These are phyloP conservation scores for Niveomyces coronatus DNA, from an alignment of 2,329 filamentous ascomycete species.

Conservation along the genomic window DNA sequence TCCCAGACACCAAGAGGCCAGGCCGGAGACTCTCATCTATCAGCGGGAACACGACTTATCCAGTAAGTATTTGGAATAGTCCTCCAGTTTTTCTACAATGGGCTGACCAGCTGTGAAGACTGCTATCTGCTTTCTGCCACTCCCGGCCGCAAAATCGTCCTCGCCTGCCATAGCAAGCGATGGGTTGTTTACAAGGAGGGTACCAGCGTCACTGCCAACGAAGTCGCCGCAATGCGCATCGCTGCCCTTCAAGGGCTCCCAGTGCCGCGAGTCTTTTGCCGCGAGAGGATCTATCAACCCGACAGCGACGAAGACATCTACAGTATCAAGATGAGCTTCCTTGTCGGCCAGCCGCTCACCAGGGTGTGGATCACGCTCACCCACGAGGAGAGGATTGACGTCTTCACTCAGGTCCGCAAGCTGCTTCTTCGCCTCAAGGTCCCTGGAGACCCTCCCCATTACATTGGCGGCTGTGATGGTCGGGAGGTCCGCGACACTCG, in stretches of 20 bases:
- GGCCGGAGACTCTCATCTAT: constrained; percentile 5
- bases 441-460: not conserved
- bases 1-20: constrained; percentile 5
- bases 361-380: constrained; percentile 3
- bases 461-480: constrained; percentile 10
- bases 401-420: constrained; percentile 5
- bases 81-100: not conserved
- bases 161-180: constrained; percentile 4
- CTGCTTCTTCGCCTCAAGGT: constrained; percentile 1
- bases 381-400: constrained; percentile 4
- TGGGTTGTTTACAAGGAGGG: constrained; percentile 9
- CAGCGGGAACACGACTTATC: constrained; percentile 5
- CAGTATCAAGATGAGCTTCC: constrained; percentile 8
- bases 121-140: constrained; percentile 4
- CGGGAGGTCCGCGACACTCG: constrained; percentile 12
- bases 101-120: not conserved
- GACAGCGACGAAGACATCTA: not conserved
- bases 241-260: constrained; percentile 3
- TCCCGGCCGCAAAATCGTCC: constrained; percentile 4
- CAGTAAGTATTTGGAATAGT: not conserved
- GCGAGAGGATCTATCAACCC: not conserved
- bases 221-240: constrained; percentile 3
- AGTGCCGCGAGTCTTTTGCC: constrained; percentile 5
- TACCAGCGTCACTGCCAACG: constrained; percentile 2
- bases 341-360: constrained; percentile 3